These are phyloP conservation scores for Globisporangium nagaii DNA, from an alignment of 352 stramenopile species.

Conservation along the genomic window DNA sequence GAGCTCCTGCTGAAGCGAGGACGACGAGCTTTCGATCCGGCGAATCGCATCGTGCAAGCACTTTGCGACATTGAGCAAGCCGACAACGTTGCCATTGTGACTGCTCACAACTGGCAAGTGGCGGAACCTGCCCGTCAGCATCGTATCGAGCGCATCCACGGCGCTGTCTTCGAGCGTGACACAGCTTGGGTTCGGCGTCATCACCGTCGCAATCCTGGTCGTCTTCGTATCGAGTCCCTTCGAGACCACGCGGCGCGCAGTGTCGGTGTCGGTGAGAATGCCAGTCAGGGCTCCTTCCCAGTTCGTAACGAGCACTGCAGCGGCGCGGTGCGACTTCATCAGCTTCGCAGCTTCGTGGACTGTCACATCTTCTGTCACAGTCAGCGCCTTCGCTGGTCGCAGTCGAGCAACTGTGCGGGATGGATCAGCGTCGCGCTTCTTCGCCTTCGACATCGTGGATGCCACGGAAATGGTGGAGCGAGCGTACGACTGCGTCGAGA, in stretches of 20 bases:
- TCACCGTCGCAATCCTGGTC: constrained; percentile 70
- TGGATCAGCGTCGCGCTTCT: constrained; percentile 47
- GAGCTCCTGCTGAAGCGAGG: constrained; percentile 73
- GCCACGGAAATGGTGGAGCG: constrained; percentile 72
- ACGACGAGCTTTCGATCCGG: constrained; percentile 91
- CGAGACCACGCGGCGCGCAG: constrained; percentile 72
- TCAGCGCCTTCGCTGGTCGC: constrained; percentile 86
- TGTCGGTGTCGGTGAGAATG: constrained; percentile 94
- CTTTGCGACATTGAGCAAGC: constrained; percentile 97
- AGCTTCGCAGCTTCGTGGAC: constrained; percentile 86
- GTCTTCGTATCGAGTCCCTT: constrained; percentile 62
- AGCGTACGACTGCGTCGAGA: constrained; percentile 75
- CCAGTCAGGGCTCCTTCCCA: constrained; percentile 83
- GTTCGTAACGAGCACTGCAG: constrained; percentile 90
- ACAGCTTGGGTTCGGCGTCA: constrained; percentile 82
- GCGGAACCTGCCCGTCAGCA: constrained; percentile 90
- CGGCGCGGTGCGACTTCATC: constrained; percentile 89
- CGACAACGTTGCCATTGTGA: constrained; percentile 83
- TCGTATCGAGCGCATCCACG: constrained; percentile 78
- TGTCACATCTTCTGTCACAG: constrained; percentile 64
- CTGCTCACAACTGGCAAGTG: constrained; percentile 94
- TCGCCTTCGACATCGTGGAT: constrained; percentile 69
- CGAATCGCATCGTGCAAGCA: constrained; percentile 97
- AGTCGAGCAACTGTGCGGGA: constrained; percentile 74
- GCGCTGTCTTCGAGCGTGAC: constrained; percentile 81